Evolutionary conservation across 78 protist genomes (phyloP).

Genomic region (Dictyostelium capitatum): DNA sequence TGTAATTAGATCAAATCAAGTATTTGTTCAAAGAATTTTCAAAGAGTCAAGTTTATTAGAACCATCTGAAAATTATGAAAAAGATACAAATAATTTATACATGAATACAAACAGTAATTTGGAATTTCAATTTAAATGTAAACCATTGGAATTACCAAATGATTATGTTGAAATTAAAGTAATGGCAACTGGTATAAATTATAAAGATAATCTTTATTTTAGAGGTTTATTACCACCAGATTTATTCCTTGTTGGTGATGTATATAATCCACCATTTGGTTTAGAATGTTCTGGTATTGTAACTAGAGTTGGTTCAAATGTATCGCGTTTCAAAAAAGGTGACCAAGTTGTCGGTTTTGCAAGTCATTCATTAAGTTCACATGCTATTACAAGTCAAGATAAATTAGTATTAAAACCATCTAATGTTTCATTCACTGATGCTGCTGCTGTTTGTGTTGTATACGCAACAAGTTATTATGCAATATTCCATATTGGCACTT

Average conservation of each 20-base stretch:
- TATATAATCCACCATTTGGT: slow-evolving; percentile 74
- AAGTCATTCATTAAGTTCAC: slow-evolving; percentile 50
- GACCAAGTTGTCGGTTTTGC: slow-evolving; percentile 67
- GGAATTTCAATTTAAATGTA: slow-evolving; percentile 13
- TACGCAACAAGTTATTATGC: slow-evolving; percentile 68
- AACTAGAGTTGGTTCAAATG: slow-evolving; percentile 32
- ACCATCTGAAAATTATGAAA: slow-evolving; percentile 19
- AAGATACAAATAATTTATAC: not conserved
- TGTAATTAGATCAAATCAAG: not conserved
- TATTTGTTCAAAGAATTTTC: slow-evolving; percentile 30
- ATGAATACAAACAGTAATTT: slow-evolving; percentile 37
- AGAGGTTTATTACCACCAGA: slow-evolving; percentile 78
- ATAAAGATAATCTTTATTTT: slow-evolving; percentile 60
- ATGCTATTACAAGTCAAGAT: slow-evolving; percentile 29
- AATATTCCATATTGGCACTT: slow-evolving; percentile 48
- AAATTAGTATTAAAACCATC: slow-evolving; percentile 27
- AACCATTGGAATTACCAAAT: not conserved
- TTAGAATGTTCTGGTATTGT: slow-evolving; percentile 74
- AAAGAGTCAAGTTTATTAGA: slow-evolving; percentile 8
- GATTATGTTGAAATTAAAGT: slow-evolving; percentile 49
- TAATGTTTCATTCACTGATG: slow-evolving; percentile 34
- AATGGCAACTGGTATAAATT: slow-evolving; percentile 73
- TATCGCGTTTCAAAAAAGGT: slow-evolving; percentile 45
- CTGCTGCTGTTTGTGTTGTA: slow-evolving; percentile 69
- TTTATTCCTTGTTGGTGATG: slow-evolving; percentile 47